Base-by-base conservation (phyloP, 2,329 filamentous ascomycete genomes). In the Chaetomium sp. region DNA sequence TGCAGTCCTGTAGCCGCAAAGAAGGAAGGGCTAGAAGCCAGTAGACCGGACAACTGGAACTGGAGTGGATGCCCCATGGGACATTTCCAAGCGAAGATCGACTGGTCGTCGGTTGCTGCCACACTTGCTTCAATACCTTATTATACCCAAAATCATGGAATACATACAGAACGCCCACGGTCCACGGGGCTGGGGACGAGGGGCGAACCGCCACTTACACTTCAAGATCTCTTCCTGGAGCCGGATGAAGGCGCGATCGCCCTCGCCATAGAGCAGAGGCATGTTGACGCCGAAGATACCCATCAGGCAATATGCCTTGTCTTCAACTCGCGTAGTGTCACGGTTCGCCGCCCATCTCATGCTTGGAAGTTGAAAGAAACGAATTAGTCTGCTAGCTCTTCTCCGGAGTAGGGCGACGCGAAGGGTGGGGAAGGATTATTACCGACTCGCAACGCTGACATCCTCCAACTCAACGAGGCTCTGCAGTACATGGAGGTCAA, bases 201-300 rank as follows among this genome's bases (percentile, higher is more conserved):
- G n/a, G n/a, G n/a, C n/a, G 19, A 27, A 27, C 19, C 2, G 19
- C 19, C 2, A 27, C 19, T 27, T 27, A 27, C 19, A 27, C 19
- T 27, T 27, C 19, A 27, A 27, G 3, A 27, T 27, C 19, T 27
- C 19, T 27, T 27, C 19, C 19, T 27, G 19, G 19, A 27, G 19
- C 19, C 19, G 2, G 19, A 27, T 27, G 19, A 27, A 27, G 19
- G 19, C 19, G 19, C 19, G 19, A 27, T 27, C 10, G 9, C 59
- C 57, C 38, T 60, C 59, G 8, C 59, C 59, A 27, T 61, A 61
- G 0, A 61, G 34, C 36, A 61, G 32, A 3, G 55, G 46, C 59
- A 61, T 60, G 27, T 54, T 51, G 6, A 61, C 57, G 0, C 41
- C 46, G 6, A 61, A 54, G 6, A 61, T 49, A 2, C 59, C 59